Evolutionary conservation across 495 filamentous ascomycete genomes (phyloP).

Genomic region (Xylaria intraflava): DNA sequence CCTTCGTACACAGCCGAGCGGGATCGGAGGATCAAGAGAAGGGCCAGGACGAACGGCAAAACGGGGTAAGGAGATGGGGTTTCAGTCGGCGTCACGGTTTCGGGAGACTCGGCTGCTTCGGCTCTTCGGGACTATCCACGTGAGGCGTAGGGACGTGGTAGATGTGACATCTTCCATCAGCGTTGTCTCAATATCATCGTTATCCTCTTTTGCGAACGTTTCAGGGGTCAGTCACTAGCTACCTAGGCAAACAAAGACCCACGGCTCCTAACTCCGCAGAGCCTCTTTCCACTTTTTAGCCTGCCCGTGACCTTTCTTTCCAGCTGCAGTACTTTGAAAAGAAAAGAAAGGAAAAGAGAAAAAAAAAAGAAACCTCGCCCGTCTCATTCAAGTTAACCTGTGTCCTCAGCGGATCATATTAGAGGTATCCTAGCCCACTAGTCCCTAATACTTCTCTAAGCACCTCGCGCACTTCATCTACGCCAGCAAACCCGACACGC

Average conservation of each 20-base stretch:
- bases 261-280: constrained; percentile 1
- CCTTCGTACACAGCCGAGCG: constrained; percentile 64
- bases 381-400: too few species aligned
- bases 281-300: background rate
- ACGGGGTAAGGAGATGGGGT: background rate
- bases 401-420: background rate
- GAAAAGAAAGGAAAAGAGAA: too few species aligned
- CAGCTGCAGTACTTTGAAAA: constrained; percentile 9
- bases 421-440: constrained; percentile 20
- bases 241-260: background rate
- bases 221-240: background rate
- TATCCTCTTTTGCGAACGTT: background rate
- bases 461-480: constrained; percentile 55
- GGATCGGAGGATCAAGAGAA: constrained; percentile 43
- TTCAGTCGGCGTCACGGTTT: background rate
- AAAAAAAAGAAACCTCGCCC: too few species aligned
- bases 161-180: background rate
- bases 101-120: background rate
- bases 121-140: background rate
- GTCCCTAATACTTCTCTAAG: constrained; percentile 37
- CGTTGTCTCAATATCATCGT: background rate
- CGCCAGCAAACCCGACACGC: constrained; percentile 54
- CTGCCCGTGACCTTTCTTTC: constrained; percentile 7
- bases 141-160: background rate
- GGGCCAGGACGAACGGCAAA: background rate